Base-by-base conservation (phyloP, 768 basidiomycete species). In the Mycena indigotica region DNA sequence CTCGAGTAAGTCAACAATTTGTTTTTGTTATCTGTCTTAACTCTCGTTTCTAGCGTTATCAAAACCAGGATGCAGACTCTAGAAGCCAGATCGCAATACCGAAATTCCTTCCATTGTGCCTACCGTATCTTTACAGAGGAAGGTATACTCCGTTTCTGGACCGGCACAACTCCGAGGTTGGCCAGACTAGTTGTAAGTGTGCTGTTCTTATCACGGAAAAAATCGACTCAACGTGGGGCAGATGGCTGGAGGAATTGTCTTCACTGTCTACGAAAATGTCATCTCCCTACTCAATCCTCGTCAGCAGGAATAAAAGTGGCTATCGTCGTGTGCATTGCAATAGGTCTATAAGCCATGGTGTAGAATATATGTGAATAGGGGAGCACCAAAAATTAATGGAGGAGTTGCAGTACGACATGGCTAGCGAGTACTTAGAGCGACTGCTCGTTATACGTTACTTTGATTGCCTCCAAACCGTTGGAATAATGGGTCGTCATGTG, bases 1-100 rank as follows among this genome's bases (percentile, higher is more conserved):
- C 77, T 93, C 15, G 91, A 93, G 89, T 89, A 46, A 46, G 83
- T 77, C n/a, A n/a, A n/a, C n/a, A n/a, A n/a, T n/a, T n/a, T n/a
- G 21, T 56, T 28, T 45, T 39, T n/a, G n/a, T n/a, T n/a, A n/a
- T n/a, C n/a, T n/a, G n/a, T n/a, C n/a, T n/a, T n/a, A n/a, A n/a
- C n/a, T n/a, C n/a, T 28, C 26, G 48, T 58, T 8, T 44, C 15
- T 63, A 96, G 94, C 68, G 95, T 98, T 28, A 85, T 98, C 73
- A 99, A 98, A 75, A 98, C 97, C 12, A 85, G 96, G 24, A 99
- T 98, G 97, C 97, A 99, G 72, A 88, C 93, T 4, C 80, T 99
- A 10, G 82, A 84, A 55, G 97, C 96, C 0, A 79, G 84, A 10
- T 73, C 79, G 23, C 88, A 94, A 58, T 99, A 98, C 70, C 85